These are phyloP conservation scores for Vanrija sp. DNA, from an alignment of 1,284 basidiomycete species.

Conservation along the genomic window DNA sequence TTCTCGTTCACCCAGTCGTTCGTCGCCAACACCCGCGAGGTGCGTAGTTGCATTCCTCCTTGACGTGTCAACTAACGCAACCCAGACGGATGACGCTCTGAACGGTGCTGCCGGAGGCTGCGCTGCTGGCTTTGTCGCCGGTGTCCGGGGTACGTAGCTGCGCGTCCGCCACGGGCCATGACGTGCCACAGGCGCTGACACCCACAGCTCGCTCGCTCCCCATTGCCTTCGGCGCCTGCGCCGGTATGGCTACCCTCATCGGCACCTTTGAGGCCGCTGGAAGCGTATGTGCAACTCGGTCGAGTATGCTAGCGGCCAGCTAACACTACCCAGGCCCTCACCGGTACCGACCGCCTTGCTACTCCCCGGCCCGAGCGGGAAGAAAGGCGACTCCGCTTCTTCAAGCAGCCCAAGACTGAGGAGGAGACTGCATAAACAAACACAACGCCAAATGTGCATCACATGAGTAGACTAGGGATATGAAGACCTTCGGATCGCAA, in stretches of 20 bases:
- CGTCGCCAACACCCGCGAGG: conserved; percentile 73
- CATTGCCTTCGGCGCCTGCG: conserved; percentile 74
- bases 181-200: conserved; percentile 3
- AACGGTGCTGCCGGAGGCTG: conserved; percentile 86
- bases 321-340: conserved; percentile 13
- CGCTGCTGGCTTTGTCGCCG: conserved; percentile 87
- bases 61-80: not conserved
- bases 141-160: conserved; percentile 63
- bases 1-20: conserved; percentile 77
- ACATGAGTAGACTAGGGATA: conserved; percentile 17
- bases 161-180: not conserved
- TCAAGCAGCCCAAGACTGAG: conserved; percentile 48
- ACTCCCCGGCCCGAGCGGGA: conserved; percentile 50
- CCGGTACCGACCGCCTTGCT: conserved; percentile 38
- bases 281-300: conserved; percentile 33
- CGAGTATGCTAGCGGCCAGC: no score
- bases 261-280: conserved; percentile 82
- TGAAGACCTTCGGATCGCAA: conserved; percentile 10
- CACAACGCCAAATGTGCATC: not conserved
- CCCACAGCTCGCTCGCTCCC: conserved; percentile 73
- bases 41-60: conserved; percentile 13
- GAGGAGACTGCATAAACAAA: conserved; percentile 23
- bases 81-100: conserved; percentile 66
- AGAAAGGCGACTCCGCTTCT: conserved; percentile 50
- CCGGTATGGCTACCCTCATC: conserved; percentile 70